These are phyloP conservation scores for Sorghum bicolor DNA, from an alignment of 176 grass and related monocot genomes.

Conservation along the genomic window DNA sequence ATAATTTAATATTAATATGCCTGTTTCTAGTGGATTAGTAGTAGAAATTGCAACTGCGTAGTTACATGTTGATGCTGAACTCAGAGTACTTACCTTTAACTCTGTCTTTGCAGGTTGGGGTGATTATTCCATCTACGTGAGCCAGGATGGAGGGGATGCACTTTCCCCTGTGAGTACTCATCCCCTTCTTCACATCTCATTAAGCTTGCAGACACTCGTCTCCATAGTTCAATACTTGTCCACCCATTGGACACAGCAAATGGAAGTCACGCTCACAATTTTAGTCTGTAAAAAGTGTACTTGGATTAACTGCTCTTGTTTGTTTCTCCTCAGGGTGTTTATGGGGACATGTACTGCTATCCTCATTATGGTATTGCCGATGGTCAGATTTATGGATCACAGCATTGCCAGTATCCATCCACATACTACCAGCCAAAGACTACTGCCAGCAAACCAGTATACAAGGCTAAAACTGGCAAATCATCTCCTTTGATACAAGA, in stretches of 20 bases:
- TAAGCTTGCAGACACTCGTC: background rate
- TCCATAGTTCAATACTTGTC: background rate
- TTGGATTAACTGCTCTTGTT: background rate
- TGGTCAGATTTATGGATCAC: slow-evolving; percentile 56
- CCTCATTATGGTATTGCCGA: slow-evolving; percentile 55
- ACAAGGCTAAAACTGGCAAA: slow-evolving; percentile 35
- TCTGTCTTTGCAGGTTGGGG: slow-evolving; percentile 39
- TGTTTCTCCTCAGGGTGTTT: slow-evolving; percentile 53
- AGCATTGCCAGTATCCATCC: slow-evolving; percentile 51
- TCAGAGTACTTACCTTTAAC: background rate
- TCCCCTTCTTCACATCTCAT: background rate
- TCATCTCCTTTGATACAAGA: slow-evolving; percentile 4
- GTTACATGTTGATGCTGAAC: background rate
- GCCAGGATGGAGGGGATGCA: slow-evolving; percentile 40
- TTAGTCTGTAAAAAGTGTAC: background rate
- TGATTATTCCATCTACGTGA: slow-evolving; percentile 38
- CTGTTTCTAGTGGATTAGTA: background rate
- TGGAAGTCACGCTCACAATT: background rate
- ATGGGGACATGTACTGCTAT: slow-evolving; percentile 80
- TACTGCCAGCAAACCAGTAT: slow-evolving; percentile 31
- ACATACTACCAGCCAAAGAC: slow-evolving; percentile 45
- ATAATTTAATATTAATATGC: background rate
- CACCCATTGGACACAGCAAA: background rate
- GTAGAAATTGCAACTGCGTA: background rate
- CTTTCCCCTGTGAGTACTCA: slow-evolving; percentile 40